Evolutionary conservation across 2,329 filamentous ascomycete genomes (phyloP).

Genomic region (Ophioceras dolichostomum): DNA sequence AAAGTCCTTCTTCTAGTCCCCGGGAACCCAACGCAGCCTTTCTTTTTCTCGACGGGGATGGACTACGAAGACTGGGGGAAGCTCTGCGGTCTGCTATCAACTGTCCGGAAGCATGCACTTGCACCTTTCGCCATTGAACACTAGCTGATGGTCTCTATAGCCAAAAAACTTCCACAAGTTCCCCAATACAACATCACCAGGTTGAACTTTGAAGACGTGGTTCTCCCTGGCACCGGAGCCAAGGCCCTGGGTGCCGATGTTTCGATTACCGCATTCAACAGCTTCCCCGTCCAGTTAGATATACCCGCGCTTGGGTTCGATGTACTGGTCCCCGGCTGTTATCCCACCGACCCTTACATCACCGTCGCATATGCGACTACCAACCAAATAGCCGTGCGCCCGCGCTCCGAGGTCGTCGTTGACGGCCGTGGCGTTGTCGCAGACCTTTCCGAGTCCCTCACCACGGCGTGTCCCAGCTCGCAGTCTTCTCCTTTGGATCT

Average conservation of each 20-base stretch:
- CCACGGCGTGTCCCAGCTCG: slow-evolving; percentile 60
- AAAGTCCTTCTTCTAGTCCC: slow-evolving; percentile 33
- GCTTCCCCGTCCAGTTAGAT: slow-evolving; percentile 64
- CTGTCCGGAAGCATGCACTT: slow-evolving; percentile 4
- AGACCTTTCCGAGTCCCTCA: slow-evolving; percentile 62
- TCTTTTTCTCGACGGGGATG: no score
- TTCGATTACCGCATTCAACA: slow-evolving; percentile 58
- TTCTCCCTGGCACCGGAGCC: slow-evolving; percentile 27
- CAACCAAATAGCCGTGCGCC: slow-evolving; percentile 51
- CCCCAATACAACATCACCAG: slow-evolving; percentile 74
- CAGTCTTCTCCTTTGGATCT: slow-evolving; percentile 73
- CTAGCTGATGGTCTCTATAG: slow-evolving; percentile 25
- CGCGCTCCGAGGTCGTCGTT: slow-evolving; percentile 54
- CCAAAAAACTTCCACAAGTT: slow-evolving; percentile 59
- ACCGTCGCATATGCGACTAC: slow-evolving; percentile 67
- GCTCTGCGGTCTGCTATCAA: no score
- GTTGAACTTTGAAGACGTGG: slow-evolving; percentile 68
- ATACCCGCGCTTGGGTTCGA: slow-evolving; percentile 76
- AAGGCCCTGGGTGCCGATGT: slow-evolving; percentile 72
- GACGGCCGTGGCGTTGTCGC: slow-evolving; percentile 61
- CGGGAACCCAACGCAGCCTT: no score
- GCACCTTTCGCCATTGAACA: not conserved
- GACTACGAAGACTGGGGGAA: no score
- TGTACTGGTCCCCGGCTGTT: slow-evolving; percentile 74
- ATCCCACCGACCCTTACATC: slow-evolving; percentile 58